Conservation (phyloP, 257 asterid genomes). For the Catharanthus roseus region DNA sequence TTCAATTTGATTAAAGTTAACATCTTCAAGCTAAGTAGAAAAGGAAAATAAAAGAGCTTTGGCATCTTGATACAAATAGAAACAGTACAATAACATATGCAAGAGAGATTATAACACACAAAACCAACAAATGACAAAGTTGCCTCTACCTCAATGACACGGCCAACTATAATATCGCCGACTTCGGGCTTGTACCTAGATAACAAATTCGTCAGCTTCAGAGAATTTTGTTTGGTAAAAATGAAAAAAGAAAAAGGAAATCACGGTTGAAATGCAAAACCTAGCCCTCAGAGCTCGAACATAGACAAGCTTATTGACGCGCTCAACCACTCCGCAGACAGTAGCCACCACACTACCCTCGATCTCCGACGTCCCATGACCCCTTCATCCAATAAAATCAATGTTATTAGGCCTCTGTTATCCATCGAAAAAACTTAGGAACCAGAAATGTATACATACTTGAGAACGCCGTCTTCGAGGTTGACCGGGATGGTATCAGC, state of each 20-base stretch:
- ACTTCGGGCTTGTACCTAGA: conserved; percentile 87
- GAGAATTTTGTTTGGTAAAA: not conserved
- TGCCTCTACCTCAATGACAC: conserved; percentile 68
- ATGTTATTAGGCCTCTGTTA: not conserved
- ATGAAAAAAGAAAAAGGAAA: conserved; percentile 1
- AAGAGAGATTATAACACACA: not conserved
- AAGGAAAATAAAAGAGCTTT: not conserved
- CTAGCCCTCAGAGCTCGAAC: conserved; percentile 80
- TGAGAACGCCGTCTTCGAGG: conserved; percentile 80
- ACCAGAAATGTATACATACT: conserved; percentile 33
- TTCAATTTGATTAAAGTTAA: not conserved
- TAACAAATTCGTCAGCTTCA: not conserved
- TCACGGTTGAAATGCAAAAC: conserved; percentile 21
- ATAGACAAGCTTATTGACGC: conserved; percentile 83
- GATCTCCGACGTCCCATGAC: conserved; percentile 84
- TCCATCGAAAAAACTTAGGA: no score
- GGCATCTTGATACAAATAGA: not conserved
- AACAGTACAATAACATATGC: not conserved
- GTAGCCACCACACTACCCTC: conserved; percentile 69
- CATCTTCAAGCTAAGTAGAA: not conserved
- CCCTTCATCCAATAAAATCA: conserved; percentile 43
- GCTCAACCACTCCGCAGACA: conserved; percentile 89
- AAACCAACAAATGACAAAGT: not conserved
- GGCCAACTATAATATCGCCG: conserved; percentile 92
- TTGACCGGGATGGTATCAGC: conserved; percentile 81